Conservation (phyloP, 495 filamentous ascomycete species). For the Elaphomyces granulatus region DNA sequence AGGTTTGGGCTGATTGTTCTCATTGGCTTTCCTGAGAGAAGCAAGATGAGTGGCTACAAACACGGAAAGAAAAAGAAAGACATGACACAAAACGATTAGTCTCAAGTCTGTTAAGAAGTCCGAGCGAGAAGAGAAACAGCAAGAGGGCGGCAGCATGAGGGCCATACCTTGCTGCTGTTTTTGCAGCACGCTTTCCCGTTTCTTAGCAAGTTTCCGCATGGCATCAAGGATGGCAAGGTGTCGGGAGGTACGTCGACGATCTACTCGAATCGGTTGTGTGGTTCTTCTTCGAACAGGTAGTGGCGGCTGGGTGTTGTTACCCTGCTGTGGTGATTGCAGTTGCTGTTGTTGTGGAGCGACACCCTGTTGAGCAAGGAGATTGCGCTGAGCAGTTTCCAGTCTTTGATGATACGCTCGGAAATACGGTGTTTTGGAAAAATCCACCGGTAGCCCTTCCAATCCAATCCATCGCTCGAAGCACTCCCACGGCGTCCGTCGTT, state of each 20-base stretch:
- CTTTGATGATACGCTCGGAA: slow-evolving; percentile 72
- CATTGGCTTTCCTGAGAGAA: slow-evolving; percentile 56
- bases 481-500: slow-evolving; percentile 93
- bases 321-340: slow-evolving; percentile 39
- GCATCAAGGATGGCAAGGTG: slow-evolving; percentile 81
- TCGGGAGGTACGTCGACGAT: slow-evolving; percentile 68
- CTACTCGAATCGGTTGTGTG: slow-evolving; percentile 63
- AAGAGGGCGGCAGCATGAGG: no score
- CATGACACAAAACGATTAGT: not conserved
- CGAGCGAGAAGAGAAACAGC: no score
- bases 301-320: slow-evolving; percentile 40
- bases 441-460: slow-evolving; percentile 72
- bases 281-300: slow-evolving; percentile 48
- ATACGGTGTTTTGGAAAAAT: slow-evolving; percentile 87
- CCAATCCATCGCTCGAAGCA: slow-evolving; percentile 95
- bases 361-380: slow-evolving; percentile 45
- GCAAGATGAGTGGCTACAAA: slow-evolving; percentile 50
- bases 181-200: slow-evolving; percentile 66
- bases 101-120: no score
- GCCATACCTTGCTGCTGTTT: slow-evolving; percentile 68
- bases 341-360: slow-evolving; percentile 42
- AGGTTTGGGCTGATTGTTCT: slow-evolving; percentile 45
- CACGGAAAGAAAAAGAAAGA: no score
- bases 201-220: slow-evolving; percentile 91
- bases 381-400: slow-evolving; percentile 64